Evolutionary conservation across 768 basidiomycete species (phyloP).

Genomic region (Podaxis mareebaensis): DNA sequence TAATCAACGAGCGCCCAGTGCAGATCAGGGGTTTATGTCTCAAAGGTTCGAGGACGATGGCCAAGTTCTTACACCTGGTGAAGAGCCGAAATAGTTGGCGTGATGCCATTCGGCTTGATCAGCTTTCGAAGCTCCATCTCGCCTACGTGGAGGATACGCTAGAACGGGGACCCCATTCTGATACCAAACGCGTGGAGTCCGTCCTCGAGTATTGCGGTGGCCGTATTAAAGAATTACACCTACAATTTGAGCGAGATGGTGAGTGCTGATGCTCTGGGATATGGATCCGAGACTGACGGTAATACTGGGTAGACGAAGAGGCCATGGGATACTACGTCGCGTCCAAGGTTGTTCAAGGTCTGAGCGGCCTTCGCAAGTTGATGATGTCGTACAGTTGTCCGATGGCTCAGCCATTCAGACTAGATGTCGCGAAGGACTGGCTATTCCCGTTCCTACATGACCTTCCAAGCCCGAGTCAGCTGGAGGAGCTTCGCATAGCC

Average conservation of each 20-base stretch:
- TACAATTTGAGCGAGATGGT: background rate
- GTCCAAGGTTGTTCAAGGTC: background rate
- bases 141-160: background rate
- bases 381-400: background rate
- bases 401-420: background rate
- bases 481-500: background rate
- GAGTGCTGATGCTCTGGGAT: background rate
- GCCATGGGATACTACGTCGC: background rate
- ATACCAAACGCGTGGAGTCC: background rate
- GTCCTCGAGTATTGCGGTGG: background rate
- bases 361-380: background rate
- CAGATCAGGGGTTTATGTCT: background rate
- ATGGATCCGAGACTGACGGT: background rate
- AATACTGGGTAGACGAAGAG: background rate
- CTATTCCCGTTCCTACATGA: background rate
- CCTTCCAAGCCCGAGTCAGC: background rate
- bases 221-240: background rate
- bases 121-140: background rate
- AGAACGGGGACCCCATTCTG: background rate
- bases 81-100: background rate
- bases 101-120: background rate
- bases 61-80: background rate
- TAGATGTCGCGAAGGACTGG: background rate
- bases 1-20: background rate
- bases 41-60: background rate